phyloP scores from a whole-genome alignment of 2,329 filamentous ascomycete genomes.

The Beauveria sp. region DNA sequence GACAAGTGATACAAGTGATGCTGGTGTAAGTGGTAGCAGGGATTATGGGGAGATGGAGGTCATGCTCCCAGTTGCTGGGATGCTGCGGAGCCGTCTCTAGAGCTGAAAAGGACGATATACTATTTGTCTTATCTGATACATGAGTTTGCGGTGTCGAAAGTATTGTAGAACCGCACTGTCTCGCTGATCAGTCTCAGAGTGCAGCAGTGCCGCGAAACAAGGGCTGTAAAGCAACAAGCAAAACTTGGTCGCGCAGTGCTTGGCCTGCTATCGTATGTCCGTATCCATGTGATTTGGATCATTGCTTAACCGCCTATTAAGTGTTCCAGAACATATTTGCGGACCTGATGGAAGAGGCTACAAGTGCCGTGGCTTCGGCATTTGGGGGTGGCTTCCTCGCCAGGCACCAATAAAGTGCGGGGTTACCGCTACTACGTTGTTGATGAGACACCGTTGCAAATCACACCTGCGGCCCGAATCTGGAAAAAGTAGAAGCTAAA shows the following conservation, averaged over 20 bases:
- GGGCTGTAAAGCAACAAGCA: too few relatives aligned
- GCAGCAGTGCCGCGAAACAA: too few relatives aligned
- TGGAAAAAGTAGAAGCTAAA: neutral
- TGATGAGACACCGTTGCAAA: neutral
- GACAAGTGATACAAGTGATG: neutral
- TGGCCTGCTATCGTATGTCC: too few relatives aligned
- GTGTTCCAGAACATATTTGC: neutral
- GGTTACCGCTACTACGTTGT: neutral
- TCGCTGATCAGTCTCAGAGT: too few relatives aligned
- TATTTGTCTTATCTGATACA: too few relatives aligned
- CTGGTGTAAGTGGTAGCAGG: neutral
- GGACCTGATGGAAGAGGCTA: neutral
- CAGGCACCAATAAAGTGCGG: neutral
- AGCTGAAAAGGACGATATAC: neutral
- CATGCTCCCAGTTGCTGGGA: neutral
- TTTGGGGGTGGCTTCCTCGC: neutral
- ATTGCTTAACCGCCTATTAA: neutral
- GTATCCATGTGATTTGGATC: too few relatives aligned
- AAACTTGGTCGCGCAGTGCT: too few relatives aligned
- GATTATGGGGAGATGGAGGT: neutral
- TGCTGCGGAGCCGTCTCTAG: neutral
- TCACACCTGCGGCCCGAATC: neutral
- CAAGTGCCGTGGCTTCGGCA: slow-evolving; percentile 2
- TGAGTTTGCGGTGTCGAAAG: too few relatives aligned
- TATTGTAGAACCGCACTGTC: too few relatives aligned